These are phyloP conservation scores for Corylus americana DNA, from an alignment of 306 rosid genomes.

Conservation along the genomic window DNA sequence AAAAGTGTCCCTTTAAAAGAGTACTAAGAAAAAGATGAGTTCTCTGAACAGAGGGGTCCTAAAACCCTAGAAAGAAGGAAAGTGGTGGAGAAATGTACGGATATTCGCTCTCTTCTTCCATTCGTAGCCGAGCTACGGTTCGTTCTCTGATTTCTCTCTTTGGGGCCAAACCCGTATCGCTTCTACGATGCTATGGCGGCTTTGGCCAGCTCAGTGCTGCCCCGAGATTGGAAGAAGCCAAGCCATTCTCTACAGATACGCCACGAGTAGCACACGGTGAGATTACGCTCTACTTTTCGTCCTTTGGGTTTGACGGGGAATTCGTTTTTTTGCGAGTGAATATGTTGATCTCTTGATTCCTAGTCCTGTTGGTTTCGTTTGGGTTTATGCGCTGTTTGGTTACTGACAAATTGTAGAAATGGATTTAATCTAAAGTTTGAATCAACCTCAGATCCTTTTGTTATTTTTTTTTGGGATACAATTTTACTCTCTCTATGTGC, in stretches of 20 bases:
- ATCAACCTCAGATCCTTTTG: not conserved
- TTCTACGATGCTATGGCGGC: slow-evolving; percentile 6
- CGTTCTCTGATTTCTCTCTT: slow-evolving; percentile 4
- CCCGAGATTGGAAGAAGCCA: not conserved
- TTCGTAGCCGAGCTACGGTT: not conserved
- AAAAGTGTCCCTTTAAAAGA: too few relatives aligned
- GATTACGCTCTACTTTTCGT: not conserved
- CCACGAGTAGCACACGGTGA: not conserved
- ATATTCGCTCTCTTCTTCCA: not conserved
- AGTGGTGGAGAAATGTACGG: not conserved
- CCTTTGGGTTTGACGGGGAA: not conserved
- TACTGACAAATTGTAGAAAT: not conserved
- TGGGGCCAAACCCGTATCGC: not conserved
- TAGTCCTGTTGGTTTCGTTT: not conserved
- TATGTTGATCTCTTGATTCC: not conserved
- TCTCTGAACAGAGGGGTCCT: not conserved
- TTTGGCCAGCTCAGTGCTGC: not conserved
- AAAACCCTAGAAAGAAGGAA: not conserved
- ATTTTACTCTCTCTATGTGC: not conserved
- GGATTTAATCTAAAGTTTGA: not conserved
- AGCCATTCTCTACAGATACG: not conserved
- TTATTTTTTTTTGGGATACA: not conserved
- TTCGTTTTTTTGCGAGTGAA: not conserved
- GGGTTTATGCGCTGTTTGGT: slow-evolving; percentile 6
- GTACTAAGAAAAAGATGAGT: too few relatives aligned